These are phyloP conservation scores for Rhizopogon roseolus DNA, from an alignment of 768 basidiomycete species.

Conservation along the genomic window DNA sequence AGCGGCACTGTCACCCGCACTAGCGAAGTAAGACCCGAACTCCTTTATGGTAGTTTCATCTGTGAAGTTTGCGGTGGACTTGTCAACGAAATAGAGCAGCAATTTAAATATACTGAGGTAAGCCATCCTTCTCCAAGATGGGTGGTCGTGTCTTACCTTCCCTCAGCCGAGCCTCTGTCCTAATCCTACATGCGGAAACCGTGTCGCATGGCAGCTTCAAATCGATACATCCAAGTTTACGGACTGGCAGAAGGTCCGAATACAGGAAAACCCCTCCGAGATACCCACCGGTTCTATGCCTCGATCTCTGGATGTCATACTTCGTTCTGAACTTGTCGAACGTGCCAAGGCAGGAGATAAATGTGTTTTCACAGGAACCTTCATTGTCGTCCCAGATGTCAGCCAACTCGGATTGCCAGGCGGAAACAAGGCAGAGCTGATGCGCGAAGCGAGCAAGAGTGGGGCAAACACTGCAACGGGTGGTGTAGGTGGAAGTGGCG, in stretches of 20 bases:
- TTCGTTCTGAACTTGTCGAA: conserved; percentile 93
- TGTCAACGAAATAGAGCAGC: conserved; percentile 93
- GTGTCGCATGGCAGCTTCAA: conserved; percentile 86
- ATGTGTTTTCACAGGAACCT: conserved; percentile 95
- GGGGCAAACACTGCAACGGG: conserved; percentile 56
- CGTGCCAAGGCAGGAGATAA: conserved; percentile 99
- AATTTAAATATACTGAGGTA: conserved; percentile 99
- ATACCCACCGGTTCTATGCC: conserved; percentile 99
- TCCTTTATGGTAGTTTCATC: conserved; percentile 89
- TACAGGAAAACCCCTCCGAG: conserved; percentile 98
- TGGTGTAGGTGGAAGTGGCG: conserved; percentile 71
- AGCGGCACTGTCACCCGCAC: conserved; percentile 97
- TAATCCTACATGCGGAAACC: conserved; percentile 91
- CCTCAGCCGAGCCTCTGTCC: conserved; percentile 86
- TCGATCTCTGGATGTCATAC: conserved; percentile 91
- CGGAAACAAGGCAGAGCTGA: conserved; percentile 86
- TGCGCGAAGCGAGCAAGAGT: conserved; percentile 74
- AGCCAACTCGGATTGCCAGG: conserved; percentile 94
- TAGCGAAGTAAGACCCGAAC: conserved; percentile 93
- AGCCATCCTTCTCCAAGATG: neutral
- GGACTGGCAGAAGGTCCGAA: conserved; percentile 99
- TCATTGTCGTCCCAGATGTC: conserved; percentile 98
- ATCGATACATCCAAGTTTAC: conserved; percentile 96
- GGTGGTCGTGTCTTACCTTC: neutral
- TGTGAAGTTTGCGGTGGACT: conserved; percentile 86